phyloP scores from a whole-genome alignment of 2,329 filamentous ascomycete genomes.

The Aspergillus brunneoviolaceus region DNA sequence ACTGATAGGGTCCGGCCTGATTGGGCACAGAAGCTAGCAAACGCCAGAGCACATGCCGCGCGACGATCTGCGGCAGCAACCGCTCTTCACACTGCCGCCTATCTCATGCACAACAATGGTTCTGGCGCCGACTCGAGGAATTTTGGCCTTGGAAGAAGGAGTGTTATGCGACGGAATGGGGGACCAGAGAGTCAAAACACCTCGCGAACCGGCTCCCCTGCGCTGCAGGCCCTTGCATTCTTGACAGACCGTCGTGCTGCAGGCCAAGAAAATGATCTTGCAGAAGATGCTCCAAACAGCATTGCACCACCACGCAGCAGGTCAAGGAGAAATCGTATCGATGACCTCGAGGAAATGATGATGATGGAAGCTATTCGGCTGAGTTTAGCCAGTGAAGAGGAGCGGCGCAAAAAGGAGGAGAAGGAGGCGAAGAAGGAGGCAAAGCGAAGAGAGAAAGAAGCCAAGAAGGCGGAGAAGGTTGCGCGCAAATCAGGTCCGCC shows the following conservation, averaged over 20 bases:
- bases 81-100: constrained; percentile 90
- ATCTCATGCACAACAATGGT: constrained; percentile 68
- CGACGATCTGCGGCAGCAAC: constrained; percentile 89
- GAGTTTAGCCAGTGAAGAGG: constrained; percentile 89
- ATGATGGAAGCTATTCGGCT: constrained; percentile 93
- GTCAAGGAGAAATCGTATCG: constrained; percentile 65
- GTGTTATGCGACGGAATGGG: constrained; percentile 46
- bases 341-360: constrained; percentile 97
- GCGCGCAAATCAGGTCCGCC: constrained; percentile 63
- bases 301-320: constrained; percentile 48
- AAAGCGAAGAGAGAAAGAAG: constrained; percentile 81
- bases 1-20: constrained; percentile 91
- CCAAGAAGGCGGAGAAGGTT: constrained; percentile 69
- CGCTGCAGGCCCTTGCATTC: constrained; percentile 48
- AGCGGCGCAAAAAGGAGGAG: constrained; percentile 80
- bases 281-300: constrained; percentile 35
- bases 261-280: constrained; percentile 37
- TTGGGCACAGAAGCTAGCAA: constrained; percentile 85
- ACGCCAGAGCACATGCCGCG: constrained; percentile 80
- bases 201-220: constrained; percentile 38
- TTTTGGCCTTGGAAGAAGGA: constrained; percentile 59
- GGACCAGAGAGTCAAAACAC: constrained; percentile 35
- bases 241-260: constrained; percentile 44
- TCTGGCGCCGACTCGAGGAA: constrained; percentile 46
- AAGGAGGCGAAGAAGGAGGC: constrained; percentile 78